Evolutionary conservation across 2,329 filamentous ascomycete genomes (phyloP).

Genomic region (Penicillium psychrosexuale): DNA sequence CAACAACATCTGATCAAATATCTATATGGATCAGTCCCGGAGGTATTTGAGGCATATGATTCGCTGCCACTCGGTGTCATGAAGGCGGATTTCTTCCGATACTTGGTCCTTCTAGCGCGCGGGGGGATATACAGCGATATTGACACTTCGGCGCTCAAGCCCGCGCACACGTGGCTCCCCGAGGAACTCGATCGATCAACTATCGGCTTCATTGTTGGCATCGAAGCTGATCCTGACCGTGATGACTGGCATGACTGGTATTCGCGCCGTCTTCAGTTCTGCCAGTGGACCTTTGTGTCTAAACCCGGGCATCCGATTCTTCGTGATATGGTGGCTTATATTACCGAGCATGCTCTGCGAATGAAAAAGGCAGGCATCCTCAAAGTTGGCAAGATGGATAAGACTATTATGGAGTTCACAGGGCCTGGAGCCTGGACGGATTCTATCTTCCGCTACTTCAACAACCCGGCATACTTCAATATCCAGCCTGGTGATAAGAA

Average conservation of each 20-base stretch:
- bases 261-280: constrained; percentile 93
- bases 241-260: constrained; percentile 95
- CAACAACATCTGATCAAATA: constrained; percentile 77
- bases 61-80: constrained; percentile 70
- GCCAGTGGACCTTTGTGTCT: constrained; percentile 96
- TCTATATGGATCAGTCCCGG: constrained; percentile 78
- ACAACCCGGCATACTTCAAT: constrained; percentile 84
- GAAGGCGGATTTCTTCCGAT: constrained; percentile 75
- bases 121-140: constrained; percentile 89
- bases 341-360: constrained; percentile 76
- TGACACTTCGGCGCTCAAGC: constrained; percentile 80
- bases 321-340: constrained; percentile 78
- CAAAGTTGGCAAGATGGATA: constrained; percentile 58
- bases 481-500: constrained; percentile 63
- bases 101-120: constrained; percentile 70
- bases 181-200: constrained; percentile 69
- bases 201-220: constrained; percentile 85
- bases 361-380: constrained; percentile 68
- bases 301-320: constrained; percentile 93
- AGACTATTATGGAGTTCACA: constrained; percentile 87
- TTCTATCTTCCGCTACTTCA: constrained; percentile 86
- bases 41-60: constrained; percentile 73
- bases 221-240: constrained; percentile 92
- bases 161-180: constrained; percentile 85
- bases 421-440: constrained; percentile 96